phyloP scores from a whole-genome alignment of 2,329 filamentous ascomycete species.

The Septoria linicola region DNA sequence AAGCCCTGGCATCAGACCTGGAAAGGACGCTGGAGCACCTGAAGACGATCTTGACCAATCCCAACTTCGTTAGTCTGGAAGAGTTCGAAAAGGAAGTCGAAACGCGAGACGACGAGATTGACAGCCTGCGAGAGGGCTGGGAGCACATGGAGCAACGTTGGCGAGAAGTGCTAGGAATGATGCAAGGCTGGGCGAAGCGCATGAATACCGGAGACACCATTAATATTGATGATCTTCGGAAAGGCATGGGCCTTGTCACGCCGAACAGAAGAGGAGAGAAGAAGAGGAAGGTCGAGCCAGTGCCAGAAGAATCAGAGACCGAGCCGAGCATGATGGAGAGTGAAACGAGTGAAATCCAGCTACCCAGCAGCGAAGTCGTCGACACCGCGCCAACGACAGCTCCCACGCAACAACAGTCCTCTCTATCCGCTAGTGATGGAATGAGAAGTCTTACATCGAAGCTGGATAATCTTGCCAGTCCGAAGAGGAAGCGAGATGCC shows the following conservation, averaged over 20 bases:
- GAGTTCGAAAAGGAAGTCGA: slow-evolving; percentile 93
- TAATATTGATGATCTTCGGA: slow-evolving; percentile 59
- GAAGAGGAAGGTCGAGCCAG: slow-evolving; percentile 27
- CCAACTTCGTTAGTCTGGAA: slow-evolving; percentile 92
- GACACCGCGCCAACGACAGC: slow-evolving; percentile 3
- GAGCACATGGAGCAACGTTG: slow-evolving; percentile 90
- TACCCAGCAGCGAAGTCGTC: slow-evolving; percentile 12
- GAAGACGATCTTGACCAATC: slow-evolving; percentile 82
- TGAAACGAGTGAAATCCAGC: slow-evolving; percentile 31
- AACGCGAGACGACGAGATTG: slow-evolving; percentile 87
- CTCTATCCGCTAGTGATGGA: slow-evolving; percentile 11
- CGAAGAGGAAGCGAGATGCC: slow-evolving; percentile 34
- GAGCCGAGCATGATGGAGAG: slow-evolving; percentile 30
- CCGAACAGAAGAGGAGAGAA: slow-evolving; percentile 33
- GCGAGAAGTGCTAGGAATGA: slow-evolving; percentile 84
- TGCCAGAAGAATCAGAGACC: slow-evolving; percentile 20
- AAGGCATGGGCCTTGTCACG: slow-evolving; percentile 58
- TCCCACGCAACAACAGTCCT: neutral
- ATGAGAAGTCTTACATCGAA: slow-evolving; percentile 13
- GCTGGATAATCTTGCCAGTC: slow-evolving; percentile 16
- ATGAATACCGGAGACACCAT: slow-evolving; percentile 73
- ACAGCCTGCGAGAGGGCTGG: slow-evolving; percentile 77
- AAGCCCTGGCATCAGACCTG: slow-evolving; percentile 69
- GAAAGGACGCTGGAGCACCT: slow-evolving; percentile 77
- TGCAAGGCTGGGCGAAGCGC: slow-evolving; percentile 85